Evolutionary conservation across 2,329 filamentous ascomycete genomes (phyloP).

Genomic region (Penicillium concentricum): DNA sequence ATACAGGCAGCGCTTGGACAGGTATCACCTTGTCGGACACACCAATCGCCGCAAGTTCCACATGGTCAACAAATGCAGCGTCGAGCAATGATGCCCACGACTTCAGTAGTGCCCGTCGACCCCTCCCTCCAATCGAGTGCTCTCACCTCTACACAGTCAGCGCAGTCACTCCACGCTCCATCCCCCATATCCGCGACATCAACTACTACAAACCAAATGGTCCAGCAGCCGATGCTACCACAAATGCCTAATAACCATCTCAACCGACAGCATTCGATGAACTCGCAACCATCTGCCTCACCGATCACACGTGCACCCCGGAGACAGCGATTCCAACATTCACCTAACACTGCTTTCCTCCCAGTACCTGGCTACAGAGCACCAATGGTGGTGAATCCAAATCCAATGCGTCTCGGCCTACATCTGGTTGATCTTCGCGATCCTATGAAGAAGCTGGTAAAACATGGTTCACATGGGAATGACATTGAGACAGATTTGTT

Average conservation of each 20-base stretch:
- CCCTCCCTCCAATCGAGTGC: neutral
- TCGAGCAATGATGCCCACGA: neutral
- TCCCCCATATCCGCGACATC: neutral
- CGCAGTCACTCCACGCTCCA: neutral
- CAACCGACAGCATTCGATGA: neutral
- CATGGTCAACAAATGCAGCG: neutral
- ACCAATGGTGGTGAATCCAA: slow-evolving; percentile 15
- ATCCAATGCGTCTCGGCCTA: slow-evolving; percentile 33
- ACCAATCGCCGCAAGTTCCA: neutral
- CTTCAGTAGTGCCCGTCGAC: neutral
- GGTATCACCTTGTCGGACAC: neutral
- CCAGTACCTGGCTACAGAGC: slow-evolving; percentile 12
- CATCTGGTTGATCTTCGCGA: slow-evolving; percentile 60
- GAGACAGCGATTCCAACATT: neutral
- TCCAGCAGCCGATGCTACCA: neutral
- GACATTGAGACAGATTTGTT: slow-evolving; percentile 32
- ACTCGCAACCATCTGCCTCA: neutral
- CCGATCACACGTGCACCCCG: neutral
- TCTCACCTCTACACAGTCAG: neutral
- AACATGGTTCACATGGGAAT: slow-evolving; percentile 17
- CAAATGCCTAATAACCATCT: neutral
- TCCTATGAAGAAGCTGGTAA: slow-evolving; percentile 44
- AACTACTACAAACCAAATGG: neutral
- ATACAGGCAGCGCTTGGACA: neutral
- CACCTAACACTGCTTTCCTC: slow-evolving; percentile 3